Conservation (phyloP, 441 rosid genomes). For the Corymbia citriodora region DNA sequence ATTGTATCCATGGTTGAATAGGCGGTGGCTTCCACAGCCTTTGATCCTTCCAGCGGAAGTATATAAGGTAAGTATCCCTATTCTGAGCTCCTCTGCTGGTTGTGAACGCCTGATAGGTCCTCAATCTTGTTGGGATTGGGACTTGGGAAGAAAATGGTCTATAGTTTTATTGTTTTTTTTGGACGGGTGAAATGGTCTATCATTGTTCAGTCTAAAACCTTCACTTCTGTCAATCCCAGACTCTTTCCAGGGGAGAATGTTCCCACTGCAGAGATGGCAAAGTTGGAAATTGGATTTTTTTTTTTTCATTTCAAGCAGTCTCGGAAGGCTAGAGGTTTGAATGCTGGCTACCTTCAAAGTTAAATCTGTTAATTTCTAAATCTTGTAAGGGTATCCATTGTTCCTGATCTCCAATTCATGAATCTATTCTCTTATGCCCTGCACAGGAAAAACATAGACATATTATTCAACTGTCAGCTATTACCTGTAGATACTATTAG, state of each 20-base stretch:
- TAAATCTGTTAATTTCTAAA: background rate
- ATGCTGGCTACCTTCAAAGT: background rate
- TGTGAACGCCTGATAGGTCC: background rate
- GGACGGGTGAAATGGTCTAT: background rate
- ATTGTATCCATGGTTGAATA: conserved; percentile 73
- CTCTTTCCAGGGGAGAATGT: background rate
- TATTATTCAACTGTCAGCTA: background rate
- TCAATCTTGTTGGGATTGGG: background rate
- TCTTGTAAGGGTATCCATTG: background rate
- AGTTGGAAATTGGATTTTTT: background rate
- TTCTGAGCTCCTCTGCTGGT: background rate
- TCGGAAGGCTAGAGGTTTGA: background rate
- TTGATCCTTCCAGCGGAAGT: conserved; percentile 90
- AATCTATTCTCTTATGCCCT: background rate
- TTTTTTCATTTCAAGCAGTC: background rate
- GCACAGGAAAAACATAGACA: background rate
- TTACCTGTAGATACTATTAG: background rate
- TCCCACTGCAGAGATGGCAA: background rate
- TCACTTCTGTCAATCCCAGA: background rate
- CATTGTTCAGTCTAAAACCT: background rate
- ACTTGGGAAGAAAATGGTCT: background rate
- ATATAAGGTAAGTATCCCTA: conserved; percentile 49
- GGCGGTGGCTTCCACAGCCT: conserved; percentile 88
- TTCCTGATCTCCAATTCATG: background rate
- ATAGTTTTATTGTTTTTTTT: background rate